phyloP scores from a whole-genome alignment of 176 grass and related monocot genomes.

The Phoenix roebelenii region DNA sequence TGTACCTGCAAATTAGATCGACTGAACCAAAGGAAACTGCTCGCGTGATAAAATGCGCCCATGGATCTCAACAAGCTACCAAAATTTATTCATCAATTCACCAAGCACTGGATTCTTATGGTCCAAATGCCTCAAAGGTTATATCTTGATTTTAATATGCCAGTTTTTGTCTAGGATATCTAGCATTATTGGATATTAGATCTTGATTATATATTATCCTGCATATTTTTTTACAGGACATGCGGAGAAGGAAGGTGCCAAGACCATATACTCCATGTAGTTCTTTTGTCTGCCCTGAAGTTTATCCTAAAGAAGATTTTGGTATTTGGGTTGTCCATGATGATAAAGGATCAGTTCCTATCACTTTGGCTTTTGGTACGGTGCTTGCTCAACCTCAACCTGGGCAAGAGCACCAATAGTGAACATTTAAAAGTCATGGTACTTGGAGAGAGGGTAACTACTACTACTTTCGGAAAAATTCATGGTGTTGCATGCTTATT shows the following conservation, averaged over 20 bases:
- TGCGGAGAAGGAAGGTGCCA: slow-evolving; percentile 74
- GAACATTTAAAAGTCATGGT: too few species aligned
- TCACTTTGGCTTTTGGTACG: slow-evolving; percentile 13
- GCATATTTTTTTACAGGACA: slow-evolving; percentile 39
- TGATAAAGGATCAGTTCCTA: slow-evolving; percentile 12
- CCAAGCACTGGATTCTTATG: slow-evolving; percentile 52
- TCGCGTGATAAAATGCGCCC: slow-evolving; percentile 68
- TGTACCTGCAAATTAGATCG: slow-evolving; percentile 76
- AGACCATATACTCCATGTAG: slow-evolving; percentile 68
- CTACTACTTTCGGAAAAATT: too few species aligned
- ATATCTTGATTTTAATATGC: not conserved
- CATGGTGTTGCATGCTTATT: too few species aligned
- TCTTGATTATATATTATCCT: slow-evolving; percentile 2
- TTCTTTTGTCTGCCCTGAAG: slow-evolving; percentile 28
- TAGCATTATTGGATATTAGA: slow-evolving; percentile 13
- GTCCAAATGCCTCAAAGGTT: slow-evolving; percentile 67
- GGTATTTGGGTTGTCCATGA: slow-evolving; percentile 18
- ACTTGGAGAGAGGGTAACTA: too few species aligned
- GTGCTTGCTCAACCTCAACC: slow-evolving; percentile 17
- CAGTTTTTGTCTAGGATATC: not conserved
- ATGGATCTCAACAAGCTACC: slow-evolving; percentile 54
- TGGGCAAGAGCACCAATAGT: slow-evolving; percentile 6
- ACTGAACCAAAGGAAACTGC: slow-evolving; percentile 54
- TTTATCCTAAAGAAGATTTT: slow-evolving; percentile 34
- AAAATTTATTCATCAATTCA: slow-evolving; percentile 69